These are phyloP conservation scores for Eucalyptus pauciflora DNA, from an alignment of 345 rosid genomes.

Conservation along the genomic window DNA sequence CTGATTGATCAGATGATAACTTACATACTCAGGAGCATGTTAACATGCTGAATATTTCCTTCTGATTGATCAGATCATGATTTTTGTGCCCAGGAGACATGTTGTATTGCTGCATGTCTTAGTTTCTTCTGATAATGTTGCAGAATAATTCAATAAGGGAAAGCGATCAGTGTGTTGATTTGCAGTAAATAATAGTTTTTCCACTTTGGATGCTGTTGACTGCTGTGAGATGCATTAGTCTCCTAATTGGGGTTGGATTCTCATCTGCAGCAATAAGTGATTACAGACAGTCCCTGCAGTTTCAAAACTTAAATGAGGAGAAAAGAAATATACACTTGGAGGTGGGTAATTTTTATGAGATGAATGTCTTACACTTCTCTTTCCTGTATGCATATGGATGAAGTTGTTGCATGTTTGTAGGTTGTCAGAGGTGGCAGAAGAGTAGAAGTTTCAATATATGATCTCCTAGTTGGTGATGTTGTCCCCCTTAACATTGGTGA, in stretches of 20 bases:
- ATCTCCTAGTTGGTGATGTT: slow-evolving; percentile 90
- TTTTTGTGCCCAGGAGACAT: background rate
- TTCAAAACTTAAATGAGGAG: slow-evolving; percentile 88
- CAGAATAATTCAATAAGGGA: background rate
- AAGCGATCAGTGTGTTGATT: background rate
- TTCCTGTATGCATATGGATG: background rate
- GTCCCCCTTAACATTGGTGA: slow-evolving; percentile 95
- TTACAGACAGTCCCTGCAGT: slow-evolving; percentile 95
- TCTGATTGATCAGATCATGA: background rate
- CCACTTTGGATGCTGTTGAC: background rate
- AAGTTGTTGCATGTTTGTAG: slow-evolving; percentile 14
- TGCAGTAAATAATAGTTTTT: background rate
- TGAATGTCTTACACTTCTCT: background rate
- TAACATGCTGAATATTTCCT: background rate
- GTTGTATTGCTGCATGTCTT: background rate
- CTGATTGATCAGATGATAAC: background rate
- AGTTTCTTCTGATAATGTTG: background rate
- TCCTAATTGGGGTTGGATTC: background rate
- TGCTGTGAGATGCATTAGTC: background rate
- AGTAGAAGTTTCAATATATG: slow-evolving; percentile 82
- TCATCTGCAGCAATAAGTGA: slow-evolving; percentile 74
- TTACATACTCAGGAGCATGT: background rate
- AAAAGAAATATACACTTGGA: slow-evolving; percentile 88
- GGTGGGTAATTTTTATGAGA: slow-evolving; percentile 22
- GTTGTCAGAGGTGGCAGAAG: slow-evolving; percentile 81